Percentiles rank a stretch among this genome's conserved stretches.
These are phyloP conservation scores for Thraustochytrium striatum DNA, from an alignment of 352 stramenopile species.

Conservation along the genomic window DNA sequence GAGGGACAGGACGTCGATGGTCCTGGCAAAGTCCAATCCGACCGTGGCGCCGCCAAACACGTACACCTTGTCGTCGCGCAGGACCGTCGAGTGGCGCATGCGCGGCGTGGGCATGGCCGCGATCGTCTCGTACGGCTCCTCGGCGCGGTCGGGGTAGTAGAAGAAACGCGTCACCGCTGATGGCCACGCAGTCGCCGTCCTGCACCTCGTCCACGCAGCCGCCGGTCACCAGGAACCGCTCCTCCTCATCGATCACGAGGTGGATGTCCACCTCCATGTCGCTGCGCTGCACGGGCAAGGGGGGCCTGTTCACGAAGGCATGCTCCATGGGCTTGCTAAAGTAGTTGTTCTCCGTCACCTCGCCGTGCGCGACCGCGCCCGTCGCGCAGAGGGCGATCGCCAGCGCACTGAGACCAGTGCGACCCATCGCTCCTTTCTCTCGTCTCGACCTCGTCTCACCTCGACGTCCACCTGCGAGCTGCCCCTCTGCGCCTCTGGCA, in stretches of 20 bases:
- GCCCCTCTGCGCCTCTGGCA: neutral
- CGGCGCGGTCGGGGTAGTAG: neutral
- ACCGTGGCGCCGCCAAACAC: neutral
- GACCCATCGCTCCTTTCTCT: neutral
- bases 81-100: neutral
- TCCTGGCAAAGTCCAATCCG: neutral
- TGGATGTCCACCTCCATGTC: neutral
- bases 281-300: neutral
- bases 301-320: neutral
- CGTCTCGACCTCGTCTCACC: neutral
- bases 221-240: neutral
- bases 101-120: neutral
- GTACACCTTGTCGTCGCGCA: neutral
- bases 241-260: neutral
- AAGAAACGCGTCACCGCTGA: too few relatives aligned
- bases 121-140: neutral
- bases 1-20: conserved; percentile 16
- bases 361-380: too few relatives aligned
- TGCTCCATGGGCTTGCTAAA: neutral
- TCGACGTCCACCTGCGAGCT: neutral
- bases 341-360: neutral
- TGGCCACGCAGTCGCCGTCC: neutral
- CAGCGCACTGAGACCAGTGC: neutral
- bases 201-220: neutral
- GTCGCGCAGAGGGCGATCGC: neutral